Base-by-base conservation (phyloP, 176 grass and related monocot genomes). In the Aegilops tauschii region DNA sequence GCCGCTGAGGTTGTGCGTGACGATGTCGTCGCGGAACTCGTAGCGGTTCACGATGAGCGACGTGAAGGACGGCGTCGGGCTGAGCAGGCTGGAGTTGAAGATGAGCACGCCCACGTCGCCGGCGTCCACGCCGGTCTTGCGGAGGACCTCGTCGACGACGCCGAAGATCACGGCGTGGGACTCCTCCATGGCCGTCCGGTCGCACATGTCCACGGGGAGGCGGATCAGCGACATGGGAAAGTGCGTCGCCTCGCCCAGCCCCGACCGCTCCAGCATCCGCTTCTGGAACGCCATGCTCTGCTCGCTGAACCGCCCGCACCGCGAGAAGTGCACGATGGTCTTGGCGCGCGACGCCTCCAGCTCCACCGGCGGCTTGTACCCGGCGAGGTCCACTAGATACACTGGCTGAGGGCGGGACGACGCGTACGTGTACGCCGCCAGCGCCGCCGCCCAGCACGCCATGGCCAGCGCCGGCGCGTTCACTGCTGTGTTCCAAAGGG, bases 51-150 rank as follows among this genome's bases (percentile, higher is more conserved):
- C 90, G 90, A 98, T 91, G 83, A 95, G 92, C 42, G 96, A 91
- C 0, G 96, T 91, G 87, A 89, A 95, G 1, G 96, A 98, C 5
- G 96, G 93, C 5, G 96, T 95, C 1, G 93, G 90, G 90, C 87
- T 94, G 88, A 87, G 91, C 34, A 98, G 82, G 93, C 96, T 98
- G 27, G 91, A 95, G 89, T 98, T 98, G 75, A 94, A 91, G 59
- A 98, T 91, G 50, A 98, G 77, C 52, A 98, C 78, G 4, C 90
- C 86, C 27, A 98, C 78, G 32, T 98, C 86, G 8, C 30, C 18
- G 20, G 91, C 77, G 0, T 5, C 63, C 0, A 95, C 80, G 3
- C 34, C 63, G 0, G 76, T 74, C 65, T 87, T 79, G 40, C 84
- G 40, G 29, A 98, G 87, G 44, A 98, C n/a, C 83, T 91, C 93